Conservation (phyloP, 2,329 filamentous ascomycete genomes). For the Aspergillus viridinutans region DNA sequence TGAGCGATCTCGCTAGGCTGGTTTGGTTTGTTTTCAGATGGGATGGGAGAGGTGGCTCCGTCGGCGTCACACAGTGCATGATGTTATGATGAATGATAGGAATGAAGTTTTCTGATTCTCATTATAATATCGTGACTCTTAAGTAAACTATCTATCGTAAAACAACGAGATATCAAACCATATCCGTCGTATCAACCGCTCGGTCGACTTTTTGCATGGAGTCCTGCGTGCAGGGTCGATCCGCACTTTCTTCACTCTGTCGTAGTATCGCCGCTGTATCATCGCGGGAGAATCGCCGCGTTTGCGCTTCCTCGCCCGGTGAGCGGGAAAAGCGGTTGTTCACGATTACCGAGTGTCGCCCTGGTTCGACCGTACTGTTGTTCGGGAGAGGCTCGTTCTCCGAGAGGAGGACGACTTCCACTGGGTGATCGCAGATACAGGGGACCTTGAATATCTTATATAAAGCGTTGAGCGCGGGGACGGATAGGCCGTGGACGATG, state of each 20-base stretch:
- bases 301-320: slow-evolving; percentile 9
- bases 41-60: not conserved
- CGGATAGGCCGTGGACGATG: slow-evolving; percentile 37
- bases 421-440: slow-evolving; percentile 29
- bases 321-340: slow-evolving; percentile 33
- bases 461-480: slow-evolving; percentile 31
- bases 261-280: slow-evolving; percentile 11
- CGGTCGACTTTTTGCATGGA: slow-evolving; percentile 1
- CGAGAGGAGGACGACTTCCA: slow-evolving; percentile 30
- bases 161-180: slow-evolving; percentile 5
- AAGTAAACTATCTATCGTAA: not conserved
- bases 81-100: not conserved
- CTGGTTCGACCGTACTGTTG: slow-evolving; percentile 27
- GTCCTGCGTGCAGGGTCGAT: not conserved
- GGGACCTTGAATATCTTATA: slow-evolving; percentile 29
- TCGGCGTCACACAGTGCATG: not conserved
- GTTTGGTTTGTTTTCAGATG: not conserved
- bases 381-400: slow-evolving; percentile 33
- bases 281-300: slow-evolving; percentile 1
- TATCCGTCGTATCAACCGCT: slow-evolving; percentile 4
- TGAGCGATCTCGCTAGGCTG: not conserved
- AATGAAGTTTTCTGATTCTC: not conserved
- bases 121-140: not conserved
- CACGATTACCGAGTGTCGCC: slow-evolving; percentile 27
- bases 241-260: slow-evolving; percentile 8